Base-by-base conservation (phyloP, 202 grass and related monocot species). In the Elaeis oleifera region DNA sequence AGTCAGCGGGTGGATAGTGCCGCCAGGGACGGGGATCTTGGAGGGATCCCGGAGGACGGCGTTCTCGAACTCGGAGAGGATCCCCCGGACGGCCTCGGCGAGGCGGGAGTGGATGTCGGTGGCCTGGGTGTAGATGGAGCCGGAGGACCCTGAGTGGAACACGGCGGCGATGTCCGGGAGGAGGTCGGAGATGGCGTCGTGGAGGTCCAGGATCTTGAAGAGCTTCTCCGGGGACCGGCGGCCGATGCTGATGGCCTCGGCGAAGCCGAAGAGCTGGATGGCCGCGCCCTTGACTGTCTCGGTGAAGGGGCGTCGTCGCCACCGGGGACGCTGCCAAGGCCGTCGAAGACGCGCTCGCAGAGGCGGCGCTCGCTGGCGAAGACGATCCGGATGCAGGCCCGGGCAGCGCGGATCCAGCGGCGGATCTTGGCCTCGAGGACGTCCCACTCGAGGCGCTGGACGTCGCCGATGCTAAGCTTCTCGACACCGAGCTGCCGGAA, bases 181-280 rank as follows among this genome's bases (percentile, higher is more conserved):
- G 63, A 97, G 72, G 54, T 97, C 82, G 14, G 54, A 54, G 23
- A 97, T 61, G 16, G 81, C 58, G 39, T 89, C 88, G 70, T 97
- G 88, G 60, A 97, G 76, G 70, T 92, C 88, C 36, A 97, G 79
- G 61, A 89, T 86, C 72, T 97, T 92, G 79, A 92, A 97, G 23
- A 97, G 77, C 69, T 92, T 97, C 79, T 97, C 94, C 0, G 94
- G 82, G 0, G 94, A 84, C 23, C 85, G 79, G 65, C 88, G 88
- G 0, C 88, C 84, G 51, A 86, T 89, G 67, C 82, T 79, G 58
- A 91, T 84, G 54, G 94, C 94, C 77, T 97, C 94, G 0, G 80
- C 80, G 31, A 97, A 97, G 52, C 85, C 85, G 13, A 97, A 71
- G 25, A 92, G 79, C 71, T 97, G 94, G 64, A 86, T 69, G 8